Evolutionary conservation across 768 basidiomycete genomes (phyloP).

Genomic region (Panellus pusillus): DNA sequence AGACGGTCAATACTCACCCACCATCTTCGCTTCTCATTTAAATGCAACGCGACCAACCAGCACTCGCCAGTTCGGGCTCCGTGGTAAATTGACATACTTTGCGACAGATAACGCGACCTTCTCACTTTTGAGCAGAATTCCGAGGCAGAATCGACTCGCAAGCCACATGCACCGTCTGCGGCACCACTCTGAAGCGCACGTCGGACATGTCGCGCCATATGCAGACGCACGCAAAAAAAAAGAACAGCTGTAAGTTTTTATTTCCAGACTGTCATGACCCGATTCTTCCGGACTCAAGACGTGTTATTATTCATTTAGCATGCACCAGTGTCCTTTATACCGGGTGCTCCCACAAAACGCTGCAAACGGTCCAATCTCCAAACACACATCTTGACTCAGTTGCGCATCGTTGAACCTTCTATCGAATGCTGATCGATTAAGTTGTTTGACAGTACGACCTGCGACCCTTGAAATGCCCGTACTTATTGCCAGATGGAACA

Average conservation of each 20-base stretch:
- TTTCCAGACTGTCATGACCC: background rate
- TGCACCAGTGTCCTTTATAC: conserved; percentile 28
- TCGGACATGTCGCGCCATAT: conserved; percentile 19
- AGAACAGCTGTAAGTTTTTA: conserved; percentile 15
- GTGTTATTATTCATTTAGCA: conserved; percentile 11
- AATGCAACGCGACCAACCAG: no score
- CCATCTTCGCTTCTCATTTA: no score
- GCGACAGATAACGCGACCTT: no score
- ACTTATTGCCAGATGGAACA: conserved; percentile 4
- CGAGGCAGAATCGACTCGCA: background rate
- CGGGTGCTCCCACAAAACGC: conserved; percentile 29
- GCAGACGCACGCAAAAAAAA: conserved; percentile 20
- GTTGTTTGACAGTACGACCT: conserved; percentile 25
- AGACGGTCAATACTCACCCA: no score
- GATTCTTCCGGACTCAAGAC: background rate
- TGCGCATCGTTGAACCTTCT: background rate
- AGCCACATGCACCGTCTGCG: conserved; percentile 17
- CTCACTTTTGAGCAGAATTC: background rate
- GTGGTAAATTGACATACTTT: no score
- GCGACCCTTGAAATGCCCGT: conserved; percentile 27
- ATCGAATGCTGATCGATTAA: background rate
- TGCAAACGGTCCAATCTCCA: conserved; percentile 33
- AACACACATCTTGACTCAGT: conserved; percentile 35
- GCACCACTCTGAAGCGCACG: conserved; percentile 8
- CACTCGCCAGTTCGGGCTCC: no score